phyloP scores from a whole-genome alignment of 176 grass and related monocot genomes.

The Juncus effusus region DNA sequence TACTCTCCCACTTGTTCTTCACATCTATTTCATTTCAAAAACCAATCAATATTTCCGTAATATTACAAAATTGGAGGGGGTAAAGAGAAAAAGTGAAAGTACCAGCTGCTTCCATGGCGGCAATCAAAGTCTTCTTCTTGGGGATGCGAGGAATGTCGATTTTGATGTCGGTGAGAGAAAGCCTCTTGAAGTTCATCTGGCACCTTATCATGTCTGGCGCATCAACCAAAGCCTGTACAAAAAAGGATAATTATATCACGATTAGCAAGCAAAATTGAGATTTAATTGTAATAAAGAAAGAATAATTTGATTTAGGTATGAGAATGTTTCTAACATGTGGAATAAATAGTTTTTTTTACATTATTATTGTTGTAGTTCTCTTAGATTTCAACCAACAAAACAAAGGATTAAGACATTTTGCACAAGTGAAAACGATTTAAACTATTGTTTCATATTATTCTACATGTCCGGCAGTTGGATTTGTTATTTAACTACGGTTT shows the following conservation, averaged over 20 bases:
- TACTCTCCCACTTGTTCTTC: slow-evolving; percentile 91
- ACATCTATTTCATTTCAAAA: slow-evolving; percentile 44
- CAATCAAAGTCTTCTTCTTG: slow-evolving; percentile 48
- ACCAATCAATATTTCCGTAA: not conserved
- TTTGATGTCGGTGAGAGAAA: slow-evolving; percentile 41
- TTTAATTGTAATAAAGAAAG: too few species aligned
- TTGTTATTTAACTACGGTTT: too few species aligned
- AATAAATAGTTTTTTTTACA: too few species aligned
- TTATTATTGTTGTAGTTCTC: too few species aligned
- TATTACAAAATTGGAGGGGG: not conserved
- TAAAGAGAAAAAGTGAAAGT: not conserved
- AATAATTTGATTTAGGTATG: too few species aligned
- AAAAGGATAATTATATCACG: slow-evolving; percentile 12
- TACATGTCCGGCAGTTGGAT: too few species aligned
- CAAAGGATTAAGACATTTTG: too few species aligned
- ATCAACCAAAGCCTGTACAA: slow-evolving; percentile 75
- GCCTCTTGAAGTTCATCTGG: slow-evolving; percentile 93
- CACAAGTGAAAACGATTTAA: too few species aligned
- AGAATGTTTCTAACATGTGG: too few species aligned
- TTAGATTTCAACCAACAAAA: too few species aligned
- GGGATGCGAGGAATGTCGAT: slow-evolving; percentile 47
- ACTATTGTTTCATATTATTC: too few species aligned
- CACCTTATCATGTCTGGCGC: slow-evolving; percentile 88
- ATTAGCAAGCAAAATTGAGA: not conserved
- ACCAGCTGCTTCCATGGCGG: slow-evolving; percentile 51